Base-by-base conservation (phyloP, 495 filamentous ascomycete species). In the Hypoxylon fragiforme region DNA sequence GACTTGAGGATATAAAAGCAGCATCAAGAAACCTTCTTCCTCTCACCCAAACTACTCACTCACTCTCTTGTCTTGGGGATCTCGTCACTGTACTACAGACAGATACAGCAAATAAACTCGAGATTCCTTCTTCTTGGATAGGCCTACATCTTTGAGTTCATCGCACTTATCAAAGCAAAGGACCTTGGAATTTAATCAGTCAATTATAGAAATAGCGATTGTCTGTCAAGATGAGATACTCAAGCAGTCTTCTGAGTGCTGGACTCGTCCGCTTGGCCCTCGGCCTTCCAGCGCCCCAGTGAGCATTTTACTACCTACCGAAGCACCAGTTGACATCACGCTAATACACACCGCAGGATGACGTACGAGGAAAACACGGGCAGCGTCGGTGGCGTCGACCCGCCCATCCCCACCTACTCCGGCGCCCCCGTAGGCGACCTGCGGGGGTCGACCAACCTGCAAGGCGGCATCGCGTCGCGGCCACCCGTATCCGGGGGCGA, bases 361-460 rank as follows among this genome's bases (percentile, higher is more conserved):
- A 54, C 48, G 9, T 67, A 67, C n/a, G 69, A 67, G 7, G 72
- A 71, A 22, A 73, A 72, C 45, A 50, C 45, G 6, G 70, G 70
- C 0, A 43, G 60, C 3, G 66, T 74, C 15, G 70, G 63, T 8
- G 72, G 72, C 5, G 62, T 73, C 1, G 59, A 58, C 11, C 54
- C 71, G 1, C 71, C 73, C 1, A 70, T 65, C 11, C 67, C 71
- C 0, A 67, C 57, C 1, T 65, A 65, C 19, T 67, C 60, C 8
- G 63, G 62, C 6, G 26, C 57, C 0, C 63, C 65, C 14, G 68
- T 61, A 8, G 57, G 72, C 9, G 51, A 67, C 30, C 61, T 74
- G 8, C 71, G 70, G 18, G 72, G 72, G 8, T 60, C 65, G 15
- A 63, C 66, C 12, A 60, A 63, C 38, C 43, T 76, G 0, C 62